A percentile compares a stretch with the other conserved stretches of the same genome.
These are phyloP conservation scores for Metarhizium anisopliae DNA, from an alignment of 2,329 filamentous ascomycete genomes.

Conservation along the genomic window DNA sequence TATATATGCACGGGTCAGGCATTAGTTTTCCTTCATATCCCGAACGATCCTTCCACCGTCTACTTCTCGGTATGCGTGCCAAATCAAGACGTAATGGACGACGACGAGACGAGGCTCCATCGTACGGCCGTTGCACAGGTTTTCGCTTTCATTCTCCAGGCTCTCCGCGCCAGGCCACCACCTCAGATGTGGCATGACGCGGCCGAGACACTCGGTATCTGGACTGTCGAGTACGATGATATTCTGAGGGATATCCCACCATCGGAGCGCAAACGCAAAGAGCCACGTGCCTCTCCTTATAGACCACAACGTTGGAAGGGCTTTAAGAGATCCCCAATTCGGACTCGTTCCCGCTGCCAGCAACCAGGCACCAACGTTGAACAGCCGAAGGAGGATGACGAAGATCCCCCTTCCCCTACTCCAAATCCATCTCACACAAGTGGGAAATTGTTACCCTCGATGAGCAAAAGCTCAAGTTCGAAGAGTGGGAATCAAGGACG, in stretches of 20 bases:
- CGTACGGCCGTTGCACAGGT: conserved; percentile 27
- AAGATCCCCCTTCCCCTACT: conserved; percentile 1
- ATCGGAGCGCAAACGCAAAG: conserved; percentile 12
- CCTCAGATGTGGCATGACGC: conserved; percentile 21
- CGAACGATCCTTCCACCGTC: conserved; percentile 20
- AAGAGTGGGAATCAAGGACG: background rate
- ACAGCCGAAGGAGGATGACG: background rate
- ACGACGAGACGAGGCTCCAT: conserved; percentile 24
- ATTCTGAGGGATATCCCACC: conserved; percentile 17
- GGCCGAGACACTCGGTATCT: conserved; percentile 19
- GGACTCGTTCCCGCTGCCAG: conserved; percentile 1
- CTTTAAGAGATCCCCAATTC: conserved; percentile 20
- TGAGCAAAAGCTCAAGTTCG: background rate
- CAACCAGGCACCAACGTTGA: background rate
- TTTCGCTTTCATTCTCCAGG: conserved; percentile 28
- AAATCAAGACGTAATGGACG: conserved; percentile 22
- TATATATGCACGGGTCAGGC: conserved; percentile 25
- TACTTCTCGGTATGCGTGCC: conserved; percentile 24
- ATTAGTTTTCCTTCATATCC: conserved; percentile 26
- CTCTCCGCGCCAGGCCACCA: conserved; percentile 18
- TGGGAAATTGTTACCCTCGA: background rate
- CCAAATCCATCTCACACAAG: background rate
- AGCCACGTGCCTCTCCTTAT: conserved; percentile 12
- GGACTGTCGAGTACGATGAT: conserved; percentile 25
- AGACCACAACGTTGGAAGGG: conserved; percentile 19